phyloP scores from a whole-genome alignment of 2,329 filamentous ascomycete genomes.

The Fusarium paranaense region DNA sequence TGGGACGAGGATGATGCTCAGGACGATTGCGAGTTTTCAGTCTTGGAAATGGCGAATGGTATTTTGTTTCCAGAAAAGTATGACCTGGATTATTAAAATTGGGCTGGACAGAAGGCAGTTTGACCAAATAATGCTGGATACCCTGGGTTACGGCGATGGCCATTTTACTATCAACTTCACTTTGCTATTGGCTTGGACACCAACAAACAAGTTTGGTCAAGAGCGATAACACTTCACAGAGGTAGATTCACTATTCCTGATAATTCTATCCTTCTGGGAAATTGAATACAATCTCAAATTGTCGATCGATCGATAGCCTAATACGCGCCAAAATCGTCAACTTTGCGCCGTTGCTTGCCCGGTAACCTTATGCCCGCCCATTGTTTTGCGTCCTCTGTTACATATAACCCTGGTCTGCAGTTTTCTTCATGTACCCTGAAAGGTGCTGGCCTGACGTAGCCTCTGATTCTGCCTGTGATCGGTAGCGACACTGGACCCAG shows the following conservation, averaged over 20 bases:
- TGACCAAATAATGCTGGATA: background rate
- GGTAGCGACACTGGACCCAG: background rate
- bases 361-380: conserved; percentile 18
- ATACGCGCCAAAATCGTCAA: conserved; percentile 22
- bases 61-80: conserved; percentile 57
- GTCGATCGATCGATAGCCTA: conserved; percentile 13
- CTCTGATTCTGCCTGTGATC: background rate
- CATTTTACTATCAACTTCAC: background rate
- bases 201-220: background rate
- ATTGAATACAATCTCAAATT: conserved; percentile 34
- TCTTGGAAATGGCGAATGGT: conserved; percentile 53
- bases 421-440: conserved; percentile 22
- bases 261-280: conserved; percentile 23
- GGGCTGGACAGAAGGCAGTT: background rate
- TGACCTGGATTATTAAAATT: conserved; percentile 37
- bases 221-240: background rate
- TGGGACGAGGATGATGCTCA: conserved; percentile 54
- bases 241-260: conserved; percentile 11
- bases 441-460: conserved; percentile 17
- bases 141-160: background rate
- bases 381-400: conserved; percentile 31
- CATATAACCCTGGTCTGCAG: conserved; percentile 1
- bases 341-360: conserved; percentile 32
- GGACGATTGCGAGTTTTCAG: conserved; percentile 48
- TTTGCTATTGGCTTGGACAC: background rate